Evolutionary conservation across 345 rosid species (phyloP), one percentile per base, ranked within the genome.

Genomic region (Ceriops tagal): DNA sequence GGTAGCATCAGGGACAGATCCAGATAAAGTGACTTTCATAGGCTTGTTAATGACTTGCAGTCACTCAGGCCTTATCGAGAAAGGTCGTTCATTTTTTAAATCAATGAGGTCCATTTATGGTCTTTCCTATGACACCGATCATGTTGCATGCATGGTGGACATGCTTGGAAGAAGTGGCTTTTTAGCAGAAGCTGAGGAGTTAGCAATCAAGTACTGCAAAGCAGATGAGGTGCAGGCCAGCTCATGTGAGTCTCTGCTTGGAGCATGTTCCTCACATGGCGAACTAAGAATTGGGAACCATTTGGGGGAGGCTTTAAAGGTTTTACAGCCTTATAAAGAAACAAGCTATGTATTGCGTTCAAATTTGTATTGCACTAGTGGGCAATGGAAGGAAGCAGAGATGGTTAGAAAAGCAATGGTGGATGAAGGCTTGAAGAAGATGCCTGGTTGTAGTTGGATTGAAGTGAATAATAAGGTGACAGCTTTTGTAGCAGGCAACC

Each of bases 361-460:
- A 0, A 91, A 91, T 76, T 62, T 91, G 77, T 91, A 87, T 39
- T 86, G 86, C 65, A 57, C 78, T 0, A 83, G 83, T 0, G 92
- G 89, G 34, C 78, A 78, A 71, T 87, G 97, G 97, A 84, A 79
- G 63, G 89, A 87, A 83, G 96, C 96, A 52, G 96, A 88, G 83
- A 81, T 56, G 59, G 78, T 89, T 20, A 87, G 96, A 77, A 81
- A 79, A 80, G 79, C 74, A 64, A 89, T 91, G 93, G 66, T 16
- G n/a, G 79, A 78, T 61, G 72, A 80, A 79, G 93, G 97, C 39
- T 47, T 91, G 64, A 86, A 78, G 79, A 91, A 91, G 80, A 75
- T 35, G 64, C 92, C 89, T 10, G 96, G 93, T 34, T 92, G 91
- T 73, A 89, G 97, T 28, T 89, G 97, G 97, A 85, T 89, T 47